phyloP scores from a whole-genome alignment of 768 basidiomycete species.

The Serendipita sp. region DNA sequence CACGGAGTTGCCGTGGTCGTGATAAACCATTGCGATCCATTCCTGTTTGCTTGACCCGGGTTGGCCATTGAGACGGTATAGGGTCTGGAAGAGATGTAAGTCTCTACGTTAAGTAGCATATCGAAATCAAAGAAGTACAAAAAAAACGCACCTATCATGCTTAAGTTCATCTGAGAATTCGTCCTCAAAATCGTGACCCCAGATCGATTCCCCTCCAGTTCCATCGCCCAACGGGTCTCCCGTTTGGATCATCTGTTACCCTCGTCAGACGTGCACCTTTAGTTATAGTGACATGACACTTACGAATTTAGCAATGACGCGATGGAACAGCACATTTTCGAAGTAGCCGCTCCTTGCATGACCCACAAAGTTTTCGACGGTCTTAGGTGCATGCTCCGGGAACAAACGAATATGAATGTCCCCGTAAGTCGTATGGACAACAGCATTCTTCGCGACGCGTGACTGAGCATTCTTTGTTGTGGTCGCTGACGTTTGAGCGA shows the following conservation, averaged over 20 bases:
- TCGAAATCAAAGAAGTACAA: background rate
- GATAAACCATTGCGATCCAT: conserved; percentile 97
- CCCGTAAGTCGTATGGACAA: conserved; percentile 89
- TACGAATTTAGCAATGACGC: conserved; percentile 89
- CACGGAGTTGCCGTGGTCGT: conserved; percentile 89
- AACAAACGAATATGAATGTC: conserved; percentile 83
- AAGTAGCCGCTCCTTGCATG: conserved; percentile 80
- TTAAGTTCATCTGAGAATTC: conserved; percentile 80
- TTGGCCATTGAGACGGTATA: conserved; percentile 96
- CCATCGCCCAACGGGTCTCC: conserved; percentile 92
- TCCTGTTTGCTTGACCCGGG: conserved; percentile 63
- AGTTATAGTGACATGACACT: conserved; percentile 11
- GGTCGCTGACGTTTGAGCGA: conserved; percentile 37
- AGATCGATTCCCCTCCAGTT: conserved; percentile 80
- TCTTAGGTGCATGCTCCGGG: conserved; percentile 83
- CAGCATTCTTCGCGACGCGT: conserved; percentile 59
- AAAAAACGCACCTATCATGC: conserved; percentile 58
- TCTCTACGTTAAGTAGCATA: conserved; percentile 5
- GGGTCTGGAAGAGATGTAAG: conserved; percentile 33
- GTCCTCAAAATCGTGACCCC: conserved; percentile 83
- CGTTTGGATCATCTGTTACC: conserved; percentile 69
- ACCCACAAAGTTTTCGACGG: conserved; percentile 96
- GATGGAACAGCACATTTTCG: conserved; percentile 88
- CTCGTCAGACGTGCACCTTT: background rate
- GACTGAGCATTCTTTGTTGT: conserved; percentile 37